Evolutionary conservation across 495 filamentous ascomycete species (phyloP).

Genomic region (Schizothecium vesticola): DNA sequence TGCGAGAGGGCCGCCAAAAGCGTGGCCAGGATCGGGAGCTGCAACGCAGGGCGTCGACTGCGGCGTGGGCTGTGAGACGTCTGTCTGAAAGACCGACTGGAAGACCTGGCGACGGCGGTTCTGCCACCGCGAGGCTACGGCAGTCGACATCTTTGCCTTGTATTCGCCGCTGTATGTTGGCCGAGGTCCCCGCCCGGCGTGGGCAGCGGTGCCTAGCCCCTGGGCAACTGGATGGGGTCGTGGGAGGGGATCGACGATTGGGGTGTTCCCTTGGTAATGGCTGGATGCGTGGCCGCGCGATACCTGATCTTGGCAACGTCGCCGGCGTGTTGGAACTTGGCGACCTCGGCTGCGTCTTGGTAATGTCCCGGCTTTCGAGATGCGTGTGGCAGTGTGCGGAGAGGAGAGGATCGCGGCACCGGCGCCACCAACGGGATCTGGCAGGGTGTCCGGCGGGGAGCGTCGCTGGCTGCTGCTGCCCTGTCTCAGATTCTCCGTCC

Average conservation of each 20-base stretch:
- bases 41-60: slow-evolving; percentile 32
- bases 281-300: background rate
- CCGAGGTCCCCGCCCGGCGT: background rate
- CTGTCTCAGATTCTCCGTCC: background rate
- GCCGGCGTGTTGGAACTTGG: background rate
- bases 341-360: background rate
- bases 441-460: background rate
- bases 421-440: background rate
- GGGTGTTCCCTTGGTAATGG: background rate
- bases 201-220: background rate
- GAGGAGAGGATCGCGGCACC: no score
- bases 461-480: background rate
- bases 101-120: slow-evolving; percentile 40
- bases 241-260: background rate
- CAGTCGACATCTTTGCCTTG: slow-evolving; percentile 18
- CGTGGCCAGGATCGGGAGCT: slow-evolving; percentile 32
- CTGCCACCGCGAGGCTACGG: slow-evolving; percentile 34
- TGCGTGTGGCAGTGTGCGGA: background rate
- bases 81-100: slow-evolving; percentile 48
- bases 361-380: background rate
- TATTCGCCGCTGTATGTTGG: background rate
- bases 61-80: slow-evolving; percentile 42
- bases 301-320: background rate
- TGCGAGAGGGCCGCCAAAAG: slow-evolving; percentile 33
- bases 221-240: background rate